Evolutionary conservation across 768 basidiomycete genomes (phyloP).

Genomic region (Psilocybe cubensis): DNA sequence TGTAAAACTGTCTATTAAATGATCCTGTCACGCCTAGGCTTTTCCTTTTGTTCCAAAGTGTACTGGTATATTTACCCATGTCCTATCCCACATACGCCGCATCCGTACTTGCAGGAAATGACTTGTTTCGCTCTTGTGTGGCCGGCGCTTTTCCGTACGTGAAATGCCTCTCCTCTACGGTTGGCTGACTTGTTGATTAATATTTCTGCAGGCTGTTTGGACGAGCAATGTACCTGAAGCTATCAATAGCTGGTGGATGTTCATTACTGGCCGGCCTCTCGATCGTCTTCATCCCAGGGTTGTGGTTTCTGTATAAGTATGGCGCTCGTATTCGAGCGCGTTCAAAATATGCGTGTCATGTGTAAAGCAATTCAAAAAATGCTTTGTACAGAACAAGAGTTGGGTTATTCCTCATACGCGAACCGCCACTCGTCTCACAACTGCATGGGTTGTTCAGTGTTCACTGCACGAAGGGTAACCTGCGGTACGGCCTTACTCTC

Average conservation of each 20-base stretch:
- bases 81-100: conserved; percentile 6
- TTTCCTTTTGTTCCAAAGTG: conserved; percentile 2
- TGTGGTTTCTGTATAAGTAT: conserved; percentile 1
- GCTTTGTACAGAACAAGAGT: background rate
- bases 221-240: background rate
- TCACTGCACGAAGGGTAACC: background rate
- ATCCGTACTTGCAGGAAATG: conserved; percentile 4
- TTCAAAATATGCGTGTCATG: background rate
- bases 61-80: conserved; percentile 2
- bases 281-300: conserved; percentile 1
- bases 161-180: background rate
- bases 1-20: background rate
- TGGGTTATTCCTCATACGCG: no score
- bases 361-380: background rate
- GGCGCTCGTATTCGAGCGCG: background rate
- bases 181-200: background rate
- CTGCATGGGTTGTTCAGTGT: background rate
- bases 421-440: no score
- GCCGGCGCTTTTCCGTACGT: conserved; percentile 6
- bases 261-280: conserved; percentile 1
- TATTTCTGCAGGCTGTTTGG: background rate
- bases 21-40: background rate
- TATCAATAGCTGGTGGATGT: background rate
- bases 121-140: background rate
- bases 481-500: no score